Conservation (phyloP, 345 rosid species). For the Euphorbia peplus region DNA sequence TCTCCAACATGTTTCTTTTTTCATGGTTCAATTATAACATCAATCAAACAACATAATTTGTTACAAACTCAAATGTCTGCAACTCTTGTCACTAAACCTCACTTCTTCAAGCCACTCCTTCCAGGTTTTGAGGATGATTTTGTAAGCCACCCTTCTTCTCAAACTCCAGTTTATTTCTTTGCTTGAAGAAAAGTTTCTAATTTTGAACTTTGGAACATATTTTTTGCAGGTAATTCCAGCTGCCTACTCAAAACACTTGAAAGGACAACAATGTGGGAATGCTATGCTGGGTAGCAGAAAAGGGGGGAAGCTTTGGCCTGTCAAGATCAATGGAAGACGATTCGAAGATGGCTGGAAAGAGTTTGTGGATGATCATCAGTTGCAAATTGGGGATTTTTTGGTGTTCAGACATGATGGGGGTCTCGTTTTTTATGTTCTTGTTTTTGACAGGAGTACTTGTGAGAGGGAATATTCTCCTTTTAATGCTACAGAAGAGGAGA, state of each 20-base stretch:
- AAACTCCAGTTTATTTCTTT: neutral
- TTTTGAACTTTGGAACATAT: too few relatives aligned
- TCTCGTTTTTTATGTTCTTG: slow-evolving; percentile 15
- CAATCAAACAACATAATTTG: too few relatives aligned
- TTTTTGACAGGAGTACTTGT: slow-evolving; percentile 14
- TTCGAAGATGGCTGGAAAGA: slow-evolving; percentile 22
- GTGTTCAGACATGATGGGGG: slow-evolving; percentile 16
- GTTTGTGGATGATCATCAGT: slow-evolving; percentile 12
- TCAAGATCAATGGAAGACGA: slow-evolving; percentile 8
- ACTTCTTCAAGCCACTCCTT: slow-evolving; percentile 24
- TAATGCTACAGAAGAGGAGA: neutral
- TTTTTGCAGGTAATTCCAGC: slow-evolving; percentile 19
- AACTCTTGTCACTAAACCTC: neutral
- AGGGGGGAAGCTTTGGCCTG: slow-evolving; percentile 13
- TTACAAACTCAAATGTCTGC: neutral
- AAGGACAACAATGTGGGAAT: neutral
- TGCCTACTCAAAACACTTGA: slow-evolving; percentile 10
- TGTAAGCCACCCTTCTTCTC: neutral
- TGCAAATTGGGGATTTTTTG: slow-evolving; percentile 24
- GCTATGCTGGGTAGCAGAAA: slow-evolving; percentile 8
- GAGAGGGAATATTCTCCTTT: neutral
- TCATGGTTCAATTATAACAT: too few relatives aligned
- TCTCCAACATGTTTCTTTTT: too few relatives aligned
- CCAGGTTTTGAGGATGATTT: slow-evolving; percentile 13
- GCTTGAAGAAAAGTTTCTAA: too few relatives aligned